Evolutionary conservation across 768 basidiomycete species (phyloP), one percentile per base, ranked within the genome.

Genomic region (Leccinum boreale): DNA sequence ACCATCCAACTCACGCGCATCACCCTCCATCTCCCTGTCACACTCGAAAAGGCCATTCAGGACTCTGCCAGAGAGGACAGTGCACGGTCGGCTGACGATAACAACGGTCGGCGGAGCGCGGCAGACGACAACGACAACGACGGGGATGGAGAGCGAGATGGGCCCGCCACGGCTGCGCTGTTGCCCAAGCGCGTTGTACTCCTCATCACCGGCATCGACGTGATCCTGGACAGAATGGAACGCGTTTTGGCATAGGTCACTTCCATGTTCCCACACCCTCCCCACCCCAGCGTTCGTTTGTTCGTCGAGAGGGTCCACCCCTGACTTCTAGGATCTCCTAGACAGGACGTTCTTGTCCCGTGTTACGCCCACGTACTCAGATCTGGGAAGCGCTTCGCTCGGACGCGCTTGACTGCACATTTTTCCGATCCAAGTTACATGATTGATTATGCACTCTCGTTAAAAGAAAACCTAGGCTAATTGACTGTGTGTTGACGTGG

Each of bases 1-100:
- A 87, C 87, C 8, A 83, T 93, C 42, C 86, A 88, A 62, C 79
- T 94, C 45, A 86, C 86, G 3, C 83, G 92, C 19, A 86, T 92
- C 64, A 86, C 89, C 4, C 80, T 93, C 55, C 82, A 79, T 49
- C 79, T 92, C 9, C 90, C 90, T 3, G 80, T 90, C 57, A 85
- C 82, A 0, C 77, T 93, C 17, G 92, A 94, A 67, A 77, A 75
- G 45, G 90, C 89, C 0, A 73, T 92, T 57, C 76, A 77, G 35
- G 79, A 85, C 42, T 44, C 42, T 12, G 63, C 55, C 10, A 62
- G 62, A 50, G 62, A 59, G 28, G 65, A 70, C 0, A 50, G 12
- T 47, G 23, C 46, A 14, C 42, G 19, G 11, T 53, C 21, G 9
- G 29, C 49, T 3, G 57, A 53, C 15, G 55, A 57, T n/a, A 9